Evolutionary conservation across 139 green algal genomes (phyloP), one percentile per base, ranked within the genome.

Genomic region (Chlamydomonas sphaeroides): DNA sequence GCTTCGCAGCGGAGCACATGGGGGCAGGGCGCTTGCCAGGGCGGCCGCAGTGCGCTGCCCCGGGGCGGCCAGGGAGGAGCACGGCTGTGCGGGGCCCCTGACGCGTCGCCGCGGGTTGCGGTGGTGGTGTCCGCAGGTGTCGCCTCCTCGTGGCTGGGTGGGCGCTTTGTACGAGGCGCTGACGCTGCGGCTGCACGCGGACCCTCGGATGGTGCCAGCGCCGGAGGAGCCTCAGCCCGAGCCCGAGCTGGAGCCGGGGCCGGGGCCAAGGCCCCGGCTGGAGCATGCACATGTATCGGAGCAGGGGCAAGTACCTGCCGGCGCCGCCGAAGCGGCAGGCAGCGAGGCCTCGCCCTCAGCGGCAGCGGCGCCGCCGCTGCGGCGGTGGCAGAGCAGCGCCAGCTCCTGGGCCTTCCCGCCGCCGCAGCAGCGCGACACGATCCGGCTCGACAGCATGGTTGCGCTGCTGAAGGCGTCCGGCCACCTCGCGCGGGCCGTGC

Each of bases 121-220:
- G 11, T 53, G 45, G 11, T 53, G 45, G 45, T 25, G n/a, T 7
- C 39, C 66, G 36, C 70, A 78, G 70, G 51, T 78, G 41, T 18
- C 38, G 28, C 72, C 72, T 14, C 72, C 72, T 5, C 56, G 26
- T 26, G 72, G 72, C 72, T 80, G 72, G 72, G 53, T 80, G 23
- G 72, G 68, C 38, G 39, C 51, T 5, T 7, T 80, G 25, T 80
- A 80, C 36, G 36, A 8, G 11, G 72, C 72, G 15, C 38, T 80
- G 39, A 36, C 36, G 15, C 4, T 7, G 56, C 56, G 72, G 38
- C 72, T 80, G 38, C 72, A 69, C 39, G 72, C 38, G 5, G 35
- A 20, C 11, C 15, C 57, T 17, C 45, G 45, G 45, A 53, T n/a
- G 25, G 56, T 21, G 25, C 18, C 56, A 25, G 25, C 17, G 25